Base-by-base conservation (phyloP, 169 alveolate genomes). In the Plasmodium ovale region DNA sequence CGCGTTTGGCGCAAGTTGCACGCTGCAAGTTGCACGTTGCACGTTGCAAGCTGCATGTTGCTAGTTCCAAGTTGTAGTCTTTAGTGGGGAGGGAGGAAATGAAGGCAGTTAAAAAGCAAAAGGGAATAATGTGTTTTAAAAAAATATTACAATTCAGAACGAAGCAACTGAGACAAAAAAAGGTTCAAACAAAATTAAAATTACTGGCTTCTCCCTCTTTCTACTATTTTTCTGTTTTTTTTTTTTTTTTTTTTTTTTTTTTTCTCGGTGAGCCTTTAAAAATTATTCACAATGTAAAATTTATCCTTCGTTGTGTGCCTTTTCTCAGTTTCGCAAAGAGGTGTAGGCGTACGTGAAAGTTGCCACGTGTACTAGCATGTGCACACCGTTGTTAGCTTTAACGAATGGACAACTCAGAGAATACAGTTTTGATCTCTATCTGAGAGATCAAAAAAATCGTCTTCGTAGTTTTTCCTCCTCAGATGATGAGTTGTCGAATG, bases 401-500 rank as follows among this genome's bases (percentile, higher is more conserved):
- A 47, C 23, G 56, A 47, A 14, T 47, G 56, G 2, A 23, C 1
- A 23, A 23, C 23, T 44, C 65, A 51, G 25, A 25, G 49, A 47
- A 59, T 51, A 47, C 92, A 33, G 3, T 72, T 54, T 62, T 94
- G 95, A 88, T 94, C 96, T 39, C 96, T 59, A 56, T 94, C 96
- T 10, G 96, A 94, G 27, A 94, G 87, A 69, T 94, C 95, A 72
- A 89, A 89, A 42, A 70, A 89, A 37, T 94, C 96, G 23, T 92
- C 87, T 65, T 92, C 92, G 47, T 92, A 74, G 49, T 94, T 94
- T 79, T 90, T 94, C n/a, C 96, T 72, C 19, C 96, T 67, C 49
- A 94, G 56, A 51, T 87, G 72, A 77, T 94, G 96, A 25, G 85
- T 87, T 14, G 87, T 77, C 19, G 91, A 68, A 31, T 70, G 79